phyloP scores from a whole-genome alignment of 2,329 filamentous ascomycete species.

The Furcasterigmium furcatum region DNA sequence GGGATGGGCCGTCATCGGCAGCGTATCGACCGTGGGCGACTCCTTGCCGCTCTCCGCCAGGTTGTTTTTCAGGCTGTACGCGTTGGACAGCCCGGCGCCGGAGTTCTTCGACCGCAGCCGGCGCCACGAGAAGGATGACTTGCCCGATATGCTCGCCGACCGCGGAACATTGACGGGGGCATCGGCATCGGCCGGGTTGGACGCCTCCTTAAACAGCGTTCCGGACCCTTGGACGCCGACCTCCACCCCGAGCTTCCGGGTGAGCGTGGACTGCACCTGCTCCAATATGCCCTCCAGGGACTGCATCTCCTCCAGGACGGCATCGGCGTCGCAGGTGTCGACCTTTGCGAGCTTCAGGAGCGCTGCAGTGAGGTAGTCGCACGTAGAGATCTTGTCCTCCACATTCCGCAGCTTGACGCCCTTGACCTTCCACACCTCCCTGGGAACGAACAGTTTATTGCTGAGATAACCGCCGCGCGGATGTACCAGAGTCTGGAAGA shows the following conservation, averaged over 20 bases:
- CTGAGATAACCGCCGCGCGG: conserved; percentile 90
- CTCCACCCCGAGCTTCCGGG: conserved; percentile 87
- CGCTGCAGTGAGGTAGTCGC: conserved; percentile 86
- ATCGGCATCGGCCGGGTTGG: conserved; percentile 42
- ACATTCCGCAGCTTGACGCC: conserved; percentile 88
- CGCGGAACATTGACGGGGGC: conserved; percentile 40
- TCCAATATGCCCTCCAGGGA: conserved; percentile 81
- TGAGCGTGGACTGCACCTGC: conserved; percentile 71
- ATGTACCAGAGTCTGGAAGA: conserved; percentile 90
- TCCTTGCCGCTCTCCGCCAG: conserved; percentile 40
- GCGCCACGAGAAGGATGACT: conserved; percentile 82
- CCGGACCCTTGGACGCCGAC: conserved; percentile 77
- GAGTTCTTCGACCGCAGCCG: conserved; percentile 89
- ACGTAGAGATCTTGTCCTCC: conserved; percentile 91
- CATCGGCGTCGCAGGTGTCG: conserved; percentile 87
- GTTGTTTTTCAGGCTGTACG: conserved; percentile 32
- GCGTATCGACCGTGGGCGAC: conserved; percentile 61
- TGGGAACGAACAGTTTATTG: conserved; percentile 85
- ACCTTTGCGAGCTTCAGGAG: conserved; percentile 79
- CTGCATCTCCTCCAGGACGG: conserved; percentile 92
- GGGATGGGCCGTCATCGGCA: conserved; percentile 71
- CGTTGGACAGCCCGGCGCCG: conserved; percentile 52
- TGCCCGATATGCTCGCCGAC: conserved; percentile 63
- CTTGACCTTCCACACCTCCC: conserved; percentile 91
- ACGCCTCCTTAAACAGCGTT: conserved; percentile 72